Base-by-base conservation (phyloP, 169 alveolate genomes). In the Cryptosporidium bovis region DNA sequence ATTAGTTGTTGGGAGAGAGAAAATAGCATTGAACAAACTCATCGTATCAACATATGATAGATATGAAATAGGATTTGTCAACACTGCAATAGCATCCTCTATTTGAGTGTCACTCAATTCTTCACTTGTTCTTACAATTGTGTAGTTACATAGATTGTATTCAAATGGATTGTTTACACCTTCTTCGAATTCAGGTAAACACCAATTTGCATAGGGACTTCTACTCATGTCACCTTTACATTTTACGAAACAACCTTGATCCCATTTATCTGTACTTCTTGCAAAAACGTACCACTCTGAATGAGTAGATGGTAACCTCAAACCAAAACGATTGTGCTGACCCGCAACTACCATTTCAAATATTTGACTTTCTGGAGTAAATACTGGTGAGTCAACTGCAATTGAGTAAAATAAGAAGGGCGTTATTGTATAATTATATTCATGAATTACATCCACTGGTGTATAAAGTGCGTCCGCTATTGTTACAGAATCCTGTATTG, bases 151-250 rank as follows among this genome's bases (percentile, higher is more conserved):
- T 29, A 77, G 46, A 77, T 77, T 77, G 40, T 77, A 77, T 12
- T 24, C 20, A 53, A 69, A 69, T 10, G 83, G 83, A 44, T 77
- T 77, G 2, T 69, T 29, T 7, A 13, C 1, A 7, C 31, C 64
- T 20, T 24, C 50, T 6, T 60, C 33, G 1, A 44, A 7, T 12
- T 77, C 58, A 20, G 87, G 87, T 56, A 77, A 46, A 50, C 87
- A 77, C 87, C 87, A 77, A 29, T 55, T 53, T 10, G 64, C 69
- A 62, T 58, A 77, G 15, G 87, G 87, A 46, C 77, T 77, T 62
- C 87, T 77, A 62, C 64, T 77, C 87, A 77, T 77, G 55, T 77
- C 87, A 13, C 87, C 87, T 16, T 77, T 34, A 18, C 87, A 77
- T 5, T 20, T 16, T 2, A 77, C 87, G 24, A 60, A 77, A 27